phyloP scores from a whole-genome alignment of 306 rosid genomes.

The Cyamopsis tetragonoloba region DNA sequence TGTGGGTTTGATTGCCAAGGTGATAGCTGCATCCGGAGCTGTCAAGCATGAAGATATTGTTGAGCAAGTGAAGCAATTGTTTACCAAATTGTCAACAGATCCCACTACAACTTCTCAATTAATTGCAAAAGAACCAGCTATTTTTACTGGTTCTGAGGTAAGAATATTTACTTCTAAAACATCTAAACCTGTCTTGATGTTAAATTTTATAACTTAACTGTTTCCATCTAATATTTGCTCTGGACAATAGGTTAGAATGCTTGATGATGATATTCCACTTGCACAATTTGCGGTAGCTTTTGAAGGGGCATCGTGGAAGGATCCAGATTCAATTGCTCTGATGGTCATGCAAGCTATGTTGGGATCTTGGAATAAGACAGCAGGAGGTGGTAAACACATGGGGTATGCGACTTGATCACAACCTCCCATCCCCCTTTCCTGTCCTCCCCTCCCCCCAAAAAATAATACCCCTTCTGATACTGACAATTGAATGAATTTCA shows the following conservation, averaged over 20 bases:
- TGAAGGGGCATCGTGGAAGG: conserved; percentile 94
- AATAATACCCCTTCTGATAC: neutral
- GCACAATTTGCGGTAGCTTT: conserved; percentile 96
- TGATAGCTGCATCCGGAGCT: conserved; percentile 87
- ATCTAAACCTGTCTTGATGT: neutral
- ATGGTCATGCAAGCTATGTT: conserved; percentile 99
- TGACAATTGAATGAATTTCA: conserved; percentile 17
- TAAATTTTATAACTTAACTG: neutral
- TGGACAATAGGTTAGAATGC: conserved; percentile 72
- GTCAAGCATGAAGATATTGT: conserved; percentile 81
- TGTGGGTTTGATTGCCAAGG: conserved; percentile 42
- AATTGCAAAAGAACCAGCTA: conserved; percentile 73
- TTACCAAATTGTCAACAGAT: conserved; percentile 72
- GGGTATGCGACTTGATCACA: conserved; percentile 52
- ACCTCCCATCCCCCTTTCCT: too few species aligned
- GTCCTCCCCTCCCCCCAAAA: neutral
- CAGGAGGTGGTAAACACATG: conserved; percentile 96
- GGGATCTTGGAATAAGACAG: conserved; percentile 91
- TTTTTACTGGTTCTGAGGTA: conserved; percentile 97
- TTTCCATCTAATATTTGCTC: neutral
- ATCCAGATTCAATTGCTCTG: conserved; percentile 87
- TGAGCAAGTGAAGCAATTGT: conserved; percentile 59
- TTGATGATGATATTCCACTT: conserved; percentile 79
- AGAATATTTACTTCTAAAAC: conserved; percentile 9
- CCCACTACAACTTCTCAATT: conserved; percentile 73